Evolutionary conservation across 2,329 filamentous ascomycete species (phyloP), one percentile per base, ranked within the genome.

Genomic region (Cercospora berteroae): DNA sequence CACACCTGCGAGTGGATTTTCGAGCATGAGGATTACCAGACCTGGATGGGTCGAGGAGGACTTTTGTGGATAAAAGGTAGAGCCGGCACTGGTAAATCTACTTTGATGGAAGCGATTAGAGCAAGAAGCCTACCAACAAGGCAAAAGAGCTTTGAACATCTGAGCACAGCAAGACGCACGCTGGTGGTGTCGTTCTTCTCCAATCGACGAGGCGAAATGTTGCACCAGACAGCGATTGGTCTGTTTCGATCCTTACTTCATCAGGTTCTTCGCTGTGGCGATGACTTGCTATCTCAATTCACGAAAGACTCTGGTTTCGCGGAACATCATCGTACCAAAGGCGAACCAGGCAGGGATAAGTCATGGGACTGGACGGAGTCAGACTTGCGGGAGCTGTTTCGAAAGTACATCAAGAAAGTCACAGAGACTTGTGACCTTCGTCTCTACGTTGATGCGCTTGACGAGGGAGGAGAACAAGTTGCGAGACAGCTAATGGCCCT

Each of bases 91-190:
- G 44, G 44, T 1, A 25, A 50, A 50, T 50, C 44, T 23, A 23
- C 44, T 5, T 25, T 50, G 44, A 50, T 50, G 20, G 0, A 50
- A 2, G 0, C 18, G 2, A 50, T 50, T 10, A 12, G n/a, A n/a
- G n/a, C n/a, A n/a, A n/a, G n/a, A n/a, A n/a, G n/a, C n/a, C n/a
- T n/a, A n/a, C n/a, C n/a, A n/a, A n/a, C n/a, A n/a, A n/a, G n/a
- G n/a, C n/a, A n/a, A n/a, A n/a, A n/a, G n/a, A n/a, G n/a, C n/a
- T n/a, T n/a, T n/a, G n/a, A 44, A 6, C 4, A 44, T 18, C n/a
- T n/a, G n/a, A 12, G 20, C 5, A 13, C 42, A 20, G 8, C 7
- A 20, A 1, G 1, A 0, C 6, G 18, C 13, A 0, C n/a, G 8
- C n/a, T 50, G 1, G 44, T 50, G 4, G 20, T 50, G 1, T 50